Evolutionary conservation across 2,329 filamentous ascomycete species (phyloP), one percentile per base, ranked within the genome.

Genomic region (Epicoccum sorghinum): DNA sequence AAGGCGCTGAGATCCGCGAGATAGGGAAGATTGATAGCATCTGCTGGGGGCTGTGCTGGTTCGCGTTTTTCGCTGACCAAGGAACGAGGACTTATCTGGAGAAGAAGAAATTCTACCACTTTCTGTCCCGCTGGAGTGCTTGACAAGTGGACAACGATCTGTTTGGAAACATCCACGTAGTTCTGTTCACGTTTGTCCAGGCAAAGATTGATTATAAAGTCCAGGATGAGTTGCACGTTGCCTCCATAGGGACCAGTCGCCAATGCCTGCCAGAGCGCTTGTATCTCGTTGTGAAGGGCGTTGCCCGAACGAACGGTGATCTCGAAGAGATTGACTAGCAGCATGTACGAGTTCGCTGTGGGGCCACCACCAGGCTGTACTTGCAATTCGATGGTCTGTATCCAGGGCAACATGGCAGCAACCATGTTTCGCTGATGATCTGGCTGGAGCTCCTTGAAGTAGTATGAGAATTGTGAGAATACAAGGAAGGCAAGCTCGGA

Each of bases 91-190:
- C 86, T 90, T 58, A 99, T 92, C 61, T 97, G 92, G 75, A 96
- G 83, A 25, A 98, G 79, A 49, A 99, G 82, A 64, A 97, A 97
- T 61, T 99, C 95, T 9, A 99, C 88, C 3, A 99, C 93, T 68
- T 96, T 96, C 42, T 90, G 88, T 0, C 93, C 93, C 2, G 93
- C 87, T 70, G 76, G 89, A 68, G 84, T 96, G 61, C 91, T 95
- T 0, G 95, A 96, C 4, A 99, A 75, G 72, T 97, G 98, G 0
- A 99, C 96, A 13, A 98, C 92, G 47, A 99, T 95, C 74, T 99
- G 95, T 78, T 98, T 99, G 4, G 93, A 93, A 70, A 96, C 96
- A 65, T 97, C 91, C 50, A 99, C 93, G 73, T 97, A 99, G 66
- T 97, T 98, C 68, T 99, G 95, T 73, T 99, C 96, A 43, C 93